Evolutionary conservation across 2,329 filamentous ascomycete species (phyloP), one percentile per base, ranked within the genome.

Genomic region (Geosmithia morbida): DNA sequence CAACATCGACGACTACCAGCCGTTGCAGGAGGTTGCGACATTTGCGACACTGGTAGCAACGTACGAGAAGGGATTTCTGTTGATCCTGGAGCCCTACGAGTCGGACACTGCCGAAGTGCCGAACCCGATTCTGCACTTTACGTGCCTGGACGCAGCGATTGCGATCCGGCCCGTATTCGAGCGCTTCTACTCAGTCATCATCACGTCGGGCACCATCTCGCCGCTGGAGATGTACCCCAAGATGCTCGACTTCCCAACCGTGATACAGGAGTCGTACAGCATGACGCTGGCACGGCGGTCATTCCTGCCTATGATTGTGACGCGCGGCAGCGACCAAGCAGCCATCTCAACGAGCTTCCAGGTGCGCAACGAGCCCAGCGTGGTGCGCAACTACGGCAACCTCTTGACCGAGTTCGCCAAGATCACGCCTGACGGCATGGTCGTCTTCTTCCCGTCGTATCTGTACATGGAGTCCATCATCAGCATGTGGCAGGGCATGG

Each of bases 391-490:
- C 62, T 98, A 96, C 56, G 94, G 92, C 43, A 92, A 83, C 53
- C 73, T 98, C 2, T 71, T 98, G 30, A 92, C 89, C 7, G 92
- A 98, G 61, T 97, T 98, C 61, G 86, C 88, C 47, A 94, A 90
- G 62, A 82, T 97, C 53, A 98, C 92, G 0, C 94, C 92, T 0
- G 92, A 98, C 57, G 92, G 92, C 30, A 82, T 98, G 64, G 92
- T 98, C n/a, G 92, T 98, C 40, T 98, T 98, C 71, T 98, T 98
- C 62, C 94, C 92, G 0, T 95, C 88, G 0, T 98, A 98, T 57
- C 75, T 98, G 1, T 98, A 98, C 68, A 97, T 98, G 92, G 92
- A 98, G 61, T 92, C 85, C 46, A 97, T 97, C 61, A 96, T 98
- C 61, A 90, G 85, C 61, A 95, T 95, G 81, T 98, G 92, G 92